phyloP scores from a whole-genome alignment of 2,329 filamentous ascomycete genomes.

The Peltaster fructicola region DNA sequence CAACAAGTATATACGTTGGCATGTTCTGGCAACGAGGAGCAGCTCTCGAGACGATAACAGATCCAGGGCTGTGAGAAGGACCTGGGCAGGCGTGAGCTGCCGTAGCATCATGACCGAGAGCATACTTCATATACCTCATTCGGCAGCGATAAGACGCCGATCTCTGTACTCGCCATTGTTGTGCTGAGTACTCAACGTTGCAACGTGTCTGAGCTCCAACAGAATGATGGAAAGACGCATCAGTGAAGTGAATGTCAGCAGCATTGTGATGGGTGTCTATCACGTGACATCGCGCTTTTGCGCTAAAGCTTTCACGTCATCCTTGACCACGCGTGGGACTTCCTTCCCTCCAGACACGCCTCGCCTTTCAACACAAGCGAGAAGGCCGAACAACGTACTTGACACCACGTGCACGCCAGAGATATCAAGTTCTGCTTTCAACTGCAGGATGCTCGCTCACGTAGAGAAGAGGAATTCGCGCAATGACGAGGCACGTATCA shows the following conservation, averaged over 20 bases:
- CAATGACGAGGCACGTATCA: too few species aligned
- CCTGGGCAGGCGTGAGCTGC: slow-evolving; percentile 10
- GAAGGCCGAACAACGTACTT: too few species aligned
- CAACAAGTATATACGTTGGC: slow-evolving; percentile 44
- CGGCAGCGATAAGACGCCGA: slow-evolving; percentile 13
- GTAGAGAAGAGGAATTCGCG: too few species aligned
- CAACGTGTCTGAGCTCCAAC: too few species aligned
- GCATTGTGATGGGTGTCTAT: neutral
- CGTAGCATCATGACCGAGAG: slow-evolving; percentile 1
- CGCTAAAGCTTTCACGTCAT: too few species aligned
- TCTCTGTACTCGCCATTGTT: slow-evolving; percentile 5
- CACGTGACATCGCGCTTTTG: neutral
- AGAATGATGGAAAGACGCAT: too few species aligned
- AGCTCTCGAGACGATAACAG: slow-evolving; percentile 25
- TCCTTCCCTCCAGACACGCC: too few species aligned
- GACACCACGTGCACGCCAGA: too few species aligned
- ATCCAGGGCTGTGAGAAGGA: slow-evolving; percentile 27
- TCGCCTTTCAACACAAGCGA: too few species aligned
- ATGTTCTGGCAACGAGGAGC: slow-evolving; percentile 39
- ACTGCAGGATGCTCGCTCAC: too few species aligned
- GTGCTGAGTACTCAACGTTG: neutral
- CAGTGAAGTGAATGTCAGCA: neutral
- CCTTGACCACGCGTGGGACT: too few species aligned
- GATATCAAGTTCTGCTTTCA: too few species aligned
- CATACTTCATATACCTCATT: slow-evolving; percentile 16